phyloP scores from a whole-genome alignment of 306 rosid genomes.

The Argentina anserina region DNA sequence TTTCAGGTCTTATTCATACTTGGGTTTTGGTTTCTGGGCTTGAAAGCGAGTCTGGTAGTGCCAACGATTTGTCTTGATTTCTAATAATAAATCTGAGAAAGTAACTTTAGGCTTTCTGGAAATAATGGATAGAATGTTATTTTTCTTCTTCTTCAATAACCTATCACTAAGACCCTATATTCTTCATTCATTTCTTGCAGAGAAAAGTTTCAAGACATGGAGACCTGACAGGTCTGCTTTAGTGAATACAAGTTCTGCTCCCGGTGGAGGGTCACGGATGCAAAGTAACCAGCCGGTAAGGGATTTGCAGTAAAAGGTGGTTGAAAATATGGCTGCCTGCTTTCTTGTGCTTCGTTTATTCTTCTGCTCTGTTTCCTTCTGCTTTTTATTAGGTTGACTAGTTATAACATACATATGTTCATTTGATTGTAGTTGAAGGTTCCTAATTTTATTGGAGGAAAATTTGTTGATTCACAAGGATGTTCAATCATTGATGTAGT shows the following conservation, averaged over 20 bases:
- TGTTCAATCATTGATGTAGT: conserved; percentile 44
- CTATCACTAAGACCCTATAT: not conserved
- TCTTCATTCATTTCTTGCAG: conserved; percentile 37
- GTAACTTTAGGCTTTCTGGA: not conserved
- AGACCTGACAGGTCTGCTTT: conserved; percentile 40
- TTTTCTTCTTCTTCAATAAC: not conserved
- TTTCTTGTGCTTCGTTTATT: conserved; percentile 11
- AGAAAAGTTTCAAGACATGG: conserved; percentile 58
- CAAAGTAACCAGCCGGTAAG: conserved; percentile 54
- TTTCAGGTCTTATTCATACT: not conserved
- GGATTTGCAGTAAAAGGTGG: conserved; percentile 16
- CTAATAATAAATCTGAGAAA: not conserved
- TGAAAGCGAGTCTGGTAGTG: not conserved
- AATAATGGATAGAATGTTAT: not conserved
- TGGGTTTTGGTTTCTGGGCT: conserved; percentile 6
- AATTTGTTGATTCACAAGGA: conserved; percentile 48
- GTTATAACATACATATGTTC: conserved; percentile 25
- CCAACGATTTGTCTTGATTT: not conserved
- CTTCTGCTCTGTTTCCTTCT: conserved; percentile 7
- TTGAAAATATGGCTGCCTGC: conserved; percentile 10
- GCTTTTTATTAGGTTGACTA: conserved; percentile 13
- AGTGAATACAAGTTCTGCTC: conserved; percentile 30
- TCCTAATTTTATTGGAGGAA: conserved; percentile 71
- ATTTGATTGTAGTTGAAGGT: conserved; percentile 54
- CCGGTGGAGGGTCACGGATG: conserved; percentile 26